phyloP scores from a whole-genome alignment of 192 early-diverging fungal species.

The Gigaspora rosea region DNA sequence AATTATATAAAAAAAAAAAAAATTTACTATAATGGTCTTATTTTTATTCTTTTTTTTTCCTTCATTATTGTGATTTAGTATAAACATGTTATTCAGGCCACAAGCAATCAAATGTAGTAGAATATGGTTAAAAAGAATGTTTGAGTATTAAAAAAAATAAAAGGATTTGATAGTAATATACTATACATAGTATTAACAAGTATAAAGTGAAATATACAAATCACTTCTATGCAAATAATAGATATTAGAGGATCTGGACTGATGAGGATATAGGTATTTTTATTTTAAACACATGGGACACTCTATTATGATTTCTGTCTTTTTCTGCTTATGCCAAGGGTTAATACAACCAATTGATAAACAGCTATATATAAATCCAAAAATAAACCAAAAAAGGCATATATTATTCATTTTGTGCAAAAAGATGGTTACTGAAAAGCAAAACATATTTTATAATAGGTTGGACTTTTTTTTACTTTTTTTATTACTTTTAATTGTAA shows the following conservation, averaged over 20 bases:
- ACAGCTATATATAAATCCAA: background rate
- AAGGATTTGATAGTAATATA: slow-evolving; percentile 17
- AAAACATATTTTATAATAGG: background rate
- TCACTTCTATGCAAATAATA: too few relatives aligned
- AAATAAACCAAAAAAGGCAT: background rate
- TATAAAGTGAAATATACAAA: too few relatives aligned
- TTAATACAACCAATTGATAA: slow-evolving; percentile 23
- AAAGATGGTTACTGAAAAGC: background rate
- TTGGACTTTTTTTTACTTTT: background rate
- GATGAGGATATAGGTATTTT: too few relatives aligned
- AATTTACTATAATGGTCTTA: too few relatives aligned
- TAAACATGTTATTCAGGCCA: too few relatives aligned
- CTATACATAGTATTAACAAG: background rate
- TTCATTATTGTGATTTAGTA: too few relatives aligned
- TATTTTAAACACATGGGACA: background rate
- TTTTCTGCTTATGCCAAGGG: slow-evolving; percentile 30
- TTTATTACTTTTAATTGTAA: background rate
- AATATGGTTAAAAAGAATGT: slow-evolving; percentile 30
- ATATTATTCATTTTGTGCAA: background rate
- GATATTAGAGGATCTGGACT: too few relatives aligned
- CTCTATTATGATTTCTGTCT: slow-evolving; percentile 34
- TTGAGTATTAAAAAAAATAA: slow-evolving; percentile 16
- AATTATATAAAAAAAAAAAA: background rate
- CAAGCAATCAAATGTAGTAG: background rate
- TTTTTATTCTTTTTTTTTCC: too few relatives aligned